Percentiles rank a stretch among this genome's conserved stretches.
Conservation (phyloP, 1,284 basidiomycete species). For the Ustilago esculenta region DNA sequence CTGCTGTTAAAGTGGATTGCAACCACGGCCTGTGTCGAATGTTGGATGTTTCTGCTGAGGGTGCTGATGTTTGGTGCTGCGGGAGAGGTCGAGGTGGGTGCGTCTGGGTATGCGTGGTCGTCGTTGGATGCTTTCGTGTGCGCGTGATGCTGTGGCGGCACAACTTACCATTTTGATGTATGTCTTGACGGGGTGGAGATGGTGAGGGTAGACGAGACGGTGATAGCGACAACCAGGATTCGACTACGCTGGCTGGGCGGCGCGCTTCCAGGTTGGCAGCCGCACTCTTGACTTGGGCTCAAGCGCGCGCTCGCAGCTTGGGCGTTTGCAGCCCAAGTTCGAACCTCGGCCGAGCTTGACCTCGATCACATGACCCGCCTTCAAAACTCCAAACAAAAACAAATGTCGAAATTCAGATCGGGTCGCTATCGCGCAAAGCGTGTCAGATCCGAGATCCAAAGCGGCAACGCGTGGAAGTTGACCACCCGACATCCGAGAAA, state of each 20-base stretch:
- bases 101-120: conserved; percentile 3
- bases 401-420: background rate
- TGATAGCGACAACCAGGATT: conserved; percentile 33
- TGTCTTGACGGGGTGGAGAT: conserved; percentile 47
- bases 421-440: too few relatives aligned
- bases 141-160: conserved; percentile 14
- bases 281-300: too few relatives aligned
- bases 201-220: conserved; percentile 34
- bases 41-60: background rate
- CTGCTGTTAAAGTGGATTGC: too few relatives aligned
- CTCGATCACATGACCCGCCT: conserved; percentile 5
- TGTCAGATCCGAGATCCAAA: too few relatives aligned
- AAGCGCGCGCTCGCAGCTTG: too few relatives aligned
- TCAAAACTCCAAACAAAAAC: too few relatives aligned
- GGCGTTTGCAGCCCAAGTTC: too few relatives aligned
- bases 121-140: conserved; percentile 22
- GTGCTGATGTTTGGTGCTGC: conserved; percentile 1
- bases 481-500: conserved; percentile 8
- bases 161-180: conserved; percentile 53
- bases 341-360: conserved; percentile 9
- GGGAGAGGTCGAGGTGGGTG: background rate
- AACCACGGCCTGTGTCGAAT: too few relatives aligned
- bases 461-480: background rate
- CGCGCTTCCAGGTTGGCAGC: too few relatives aligned
- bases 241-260: too few relatives aligned